A percentile compares a stretch with the other conserved stretches of the same genome.
Evolutionary conservation across 441 rosid species (phyloP).

Genomic region (Erysimum cheiri): DNA sequence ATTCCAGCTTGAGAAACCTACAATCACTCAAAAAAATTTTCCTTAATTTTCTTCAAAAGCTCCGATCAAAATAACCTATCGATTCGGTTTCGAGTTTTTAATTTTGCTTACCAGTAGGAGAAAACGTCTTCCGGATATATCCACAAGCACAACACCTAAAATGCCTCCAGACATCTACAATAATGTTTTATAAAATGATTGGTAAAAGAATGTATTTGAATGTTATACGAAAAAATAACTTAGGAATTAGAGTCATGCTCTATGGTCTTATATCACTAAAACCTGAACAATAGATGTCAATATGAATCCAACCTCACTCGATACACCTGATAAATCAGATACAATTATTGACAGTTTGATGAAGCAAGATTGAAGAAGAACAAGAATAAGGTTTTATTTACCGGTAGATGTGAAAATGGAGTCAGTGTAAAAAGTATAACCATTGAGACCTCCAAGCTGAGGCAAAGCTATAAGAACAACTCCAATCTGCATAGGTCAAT

Average conservation of each 20-base stretch:
- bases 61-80: not conserved
- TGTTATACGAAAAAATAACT: not conserved
- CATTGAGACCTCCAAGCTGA: constrained; percentile 43
- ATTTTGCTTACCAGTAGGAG: constrained; percentile 36
- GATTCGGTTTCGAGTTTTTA: not conserved
- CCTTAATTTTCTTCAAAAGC: not conserved
- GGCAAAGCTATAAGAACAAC: constrained; percentile 43
- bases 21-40: not conserved
- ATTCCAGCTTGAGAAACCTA: constrained; percentile 46
- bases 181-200: not conserved
- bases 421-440: constrained; percentile 42
- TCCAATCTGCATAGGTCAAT: constrained; percentile 36
- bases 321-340: constrained; percentile 30
- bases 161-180: constrained; percentile 37
- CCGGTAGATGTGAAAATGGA: constrained; percentile 41
- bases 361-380: constrained; percentile 9
- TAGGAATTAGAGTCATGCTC: not conserved
- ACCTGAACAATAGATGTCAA: constrained; percentile 43
- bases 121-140: constrained; percentile 40
- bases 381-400: constrained; percentile 19
- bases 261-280: not conserved
- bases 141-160: constrained; percentile 39
- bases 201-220: not conserved
- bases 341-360: not conserved
- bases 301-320: constrained; percentile 40